A percentile compares a stretch with the other conserved stretches of the same genome.
These are phyloP conservation scores for Boehmeria nivea DNA, from an alignment of 306 rosid genomes.

Conservation along the genomic window DNA sequence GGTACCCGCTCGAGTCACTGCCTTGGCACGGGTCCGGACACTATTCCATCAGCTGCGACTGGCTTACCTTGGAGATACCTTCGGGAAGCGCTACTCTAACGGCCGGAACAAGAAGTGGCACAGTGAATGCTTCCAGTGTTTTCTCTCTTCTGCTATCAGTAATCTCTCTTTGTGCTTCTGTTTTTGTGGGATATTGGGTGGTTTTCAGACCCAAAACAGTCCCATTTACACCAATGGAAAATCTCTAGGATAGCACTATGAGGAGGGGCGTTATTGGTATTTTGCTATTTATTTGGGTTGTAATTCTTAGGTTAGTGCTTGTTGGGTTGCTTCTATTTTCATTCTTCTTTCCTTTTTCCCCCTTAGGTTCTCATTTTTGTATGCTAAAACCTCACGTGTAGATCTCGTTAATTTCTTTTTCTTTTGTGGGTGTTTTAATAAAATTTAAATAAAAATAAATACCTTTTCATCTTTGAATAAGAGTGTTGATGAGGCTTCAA, in stretches of 20 bases:
- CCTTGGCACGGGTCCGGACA: constrained; percentile 96
- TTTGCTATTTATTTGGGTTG: too few relatives aligned
- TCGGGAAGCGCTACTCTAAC: constrained; percentile 30
- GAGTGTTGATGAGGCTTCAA: too few relatives aligned
- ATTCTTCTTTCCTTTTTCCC: too few relatives aligned
- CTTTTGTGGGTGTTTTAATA: background rate
- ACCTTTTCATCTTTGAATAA: too few relatives aligned
- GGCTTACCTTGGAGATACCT: constrained; percentile 76
- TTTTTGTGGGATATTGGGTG: constrained; percentile 56
- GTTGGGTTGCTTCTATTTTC: constrained; percentile 33
- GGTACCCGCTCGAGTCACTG: constrained; percentile 75
- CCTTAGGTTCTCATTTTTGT: constrained; percentile 28
- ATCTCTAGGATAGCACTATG: constrained; percentile 62
- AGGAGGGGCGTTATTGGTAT: too few relatives aligned
- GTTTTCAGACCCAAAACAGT: constrained; percentile 38
- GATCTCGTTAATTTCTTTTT: background rate
- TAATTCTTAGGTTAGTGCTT: constrained; percentile 30
- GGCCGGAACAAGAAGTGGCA: constrained; percentile 26
- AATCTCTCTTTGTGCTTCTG: constrained; percentile 74
- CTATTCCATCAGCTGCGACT: constrained; percentile 78
- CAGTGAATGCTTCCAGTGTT: constrained; percentile 54
- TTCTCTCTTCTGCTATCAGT: constrained; percentile 82
- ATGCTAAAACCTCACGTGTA: too few relatives aligned
- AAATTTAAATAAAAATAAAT: too few relatives aligned
- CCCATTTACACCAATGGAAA: constrained; percentile 53